A percentile compares a stretch with the other conserved stretches of the same genome.
phyloP scores from a whole-genome alignment of 2,329 filamentous ascomycete species.

The Penicillium crustosum region DNA sequence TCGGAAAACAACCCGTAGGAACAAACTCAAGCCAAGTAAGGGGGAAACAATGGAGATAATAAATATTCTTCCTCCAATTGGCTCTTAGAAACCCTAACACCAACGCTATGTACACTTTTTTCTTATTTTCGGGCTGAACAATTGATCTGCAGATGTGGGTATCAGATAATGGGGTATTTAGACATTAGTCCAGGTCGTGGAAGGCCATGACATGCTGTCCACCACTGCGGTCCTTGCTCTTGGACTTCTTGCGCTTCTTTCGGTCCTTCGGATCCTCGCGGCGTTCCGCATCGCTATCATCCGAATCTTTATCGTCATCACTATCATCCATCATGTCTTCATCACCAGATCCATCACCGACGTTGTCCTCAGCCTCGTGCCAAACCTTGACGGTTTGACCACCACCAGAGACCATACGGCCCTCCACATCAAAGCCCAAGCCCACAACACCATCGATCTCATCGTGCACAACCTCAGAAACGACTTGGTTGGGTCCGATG shows the following conservation, averaged over 20 bases:
- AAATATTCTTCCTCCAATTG: constrained; percentile 3
- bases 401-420: constrained; percentile 85
- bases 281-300: constrained; percentile 51
- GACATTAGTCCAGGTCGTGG: constrained; percentile 42
- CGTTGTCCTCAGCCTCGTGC: constrained; percentile 65
- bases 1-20: neutral
- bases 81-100: constrained; percentile 5
- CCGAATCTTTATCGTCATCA: constrained; percentile 43
- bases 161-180: constrained; percentile 19
- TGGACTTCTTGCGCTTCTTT: constrained; percentile 49
- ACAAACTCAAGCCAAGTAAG: neutral
- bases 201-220: constrained; percentile 46
- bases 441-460: constrained; percentile 82
- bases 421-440: constrained; percentile 78
- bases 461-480: constrained; percentile 70
- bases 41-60: constrained; percentile 1
- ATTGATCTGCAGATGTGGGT: constrained; percentile 21
- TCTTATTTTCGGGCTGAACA: neutral
- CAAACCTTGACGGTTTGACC: constrained; percentile 86
- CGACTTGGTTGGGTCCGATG: constrained; percentile 69
- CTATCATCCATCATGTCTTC: constrained; percentile 46
- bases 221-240: constrained; percentile 43
- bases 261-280: constrained; percentile 44
- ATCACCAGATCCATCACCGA: constrained; percentile 46
- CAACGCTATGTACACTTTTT: constrained; percentile 13